phyloP scores from a whole-genome alignment of 1,284 basidiomycete species.

The Puccinia coronata region DNA sequence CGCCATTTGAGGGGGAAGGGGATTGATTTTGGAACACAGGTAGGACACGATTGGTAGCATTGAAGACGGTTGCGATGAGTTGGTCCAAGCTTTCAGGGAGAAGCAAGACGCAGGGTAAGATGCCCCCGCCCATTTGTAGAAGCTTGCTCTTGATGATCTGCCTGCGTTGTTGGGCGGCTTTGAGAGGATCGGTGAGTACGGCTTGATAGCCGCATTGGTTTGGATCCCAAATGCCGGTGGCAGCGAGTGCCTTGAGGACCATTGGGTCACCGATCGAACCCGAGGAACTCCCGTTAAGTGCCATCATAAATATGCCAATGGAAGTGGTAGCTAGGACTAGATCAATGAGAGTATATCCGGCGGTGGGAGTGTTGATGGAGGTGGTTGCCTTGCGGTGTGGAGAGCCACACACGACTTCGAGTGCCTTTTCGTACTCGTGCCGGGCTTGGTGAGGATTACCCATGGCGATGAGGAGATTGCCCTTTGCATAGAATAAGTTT shows the following conservation, averaged over 20 bases:
- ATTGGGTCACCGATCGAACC: constrained; percentile 54
- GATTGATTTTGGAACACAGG: constrained; percentile 52
- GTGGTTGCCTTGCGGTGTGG: constrained; percentile 38
- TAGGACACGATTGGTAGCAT: constrained; percentile 54
- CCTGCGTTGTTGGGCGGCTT: constrained; percentile 59
- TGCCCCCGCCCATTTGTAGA: constrained; percentile 58
- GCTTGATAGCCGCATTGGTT: constrained; percentile 11
- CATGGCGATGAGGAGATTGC: constrained; percentile 60
- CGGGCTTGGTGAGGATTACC: constrained; percentile 55
- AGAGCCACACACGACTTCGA: constrained; percentile 54
- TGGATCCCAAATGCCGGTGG: constrained; percentile 45
- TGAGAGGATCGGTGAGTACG: constrained; percentile 56
- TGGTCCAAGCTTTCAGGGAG: constrained; percentile 62
- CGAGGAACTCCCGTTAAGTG: constrained; percentile 58
- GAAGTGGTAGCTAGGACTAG: constrained; percentile 39
- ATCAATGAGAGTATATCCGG: constrained; percentile 48
- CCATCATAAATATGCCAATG: constrained; percentile 60
- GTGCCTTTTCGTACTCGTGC: constrained; percentile 60
- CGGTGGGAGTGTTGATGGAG: constrained; percentile 51
- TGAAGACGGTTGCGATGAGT: constrained; percentile 60
- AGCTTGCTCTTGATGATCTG: constrained; percentile 58
- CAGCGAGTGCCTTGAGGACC: constrained; percentile 50
- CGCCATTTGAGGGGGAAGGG: constrained; percentile 54
- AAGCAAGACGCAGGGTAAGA: constrained; percentile 63
- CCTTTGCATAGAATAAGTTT: constrained; percentile 62